Evolutionary conservation across 2,329 filamentous ascomycete species (phyloP), one percentile per base, ranked within the genome.

Genomic region (Exophiala sideris): DNA sequence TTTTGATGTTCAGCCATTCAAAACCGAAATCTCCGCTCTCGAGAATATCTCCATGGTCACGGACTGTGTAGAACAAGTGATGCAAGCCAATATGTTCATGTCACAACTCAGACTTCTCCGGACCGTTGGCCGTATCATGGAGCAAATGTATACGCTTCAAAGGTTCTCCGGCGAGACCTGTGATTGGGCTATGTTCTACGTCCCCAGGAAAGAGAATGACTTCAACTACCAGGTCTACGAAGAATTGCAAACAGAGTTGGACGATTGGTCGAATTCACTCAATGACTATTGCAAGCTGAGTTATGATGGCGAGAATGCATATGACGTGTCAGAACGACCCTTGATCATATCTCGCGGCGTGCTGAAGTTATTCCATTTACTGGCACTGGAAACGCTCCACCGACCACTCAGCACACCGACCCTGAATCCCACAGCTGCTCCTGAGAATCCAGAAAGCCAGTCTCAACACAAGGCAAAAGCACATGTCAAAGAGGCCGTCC

Each of bases 71-170:
- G 38, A 33, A 24, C 49, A 49, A 20, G 46, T 54, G 14, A 50
- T 50, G 45, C 36, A 49, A 32, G 51, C 51, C n/a, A 46, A 54
- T 8, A 49, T 54, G 29, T 54, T 36, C 38, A 54, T 54, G 45
- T 44, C 51, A 7, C 39, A 54, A 21, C 9, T 54, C 2, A 29
- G 24, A 3, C 12, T 54, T n/a, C 40, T 54, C 7, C 16, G 36
- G 40, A 44, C 49, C 9, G 18, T n/a, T 16, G 51, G 51, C 12
- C 36, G 45, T 12, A 45, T 50, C 18, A 29, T 54, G 8, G 16
- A 33, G n/a, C 39, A 38, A 10, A 14, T 24, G n/a, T 49, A 54
- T 33, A 34, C 14, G 7, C 20, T 54, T 11, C 51, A 45, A 20
- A 21, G 38, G 3, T 54, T 54, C 33, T 20, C 11, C 5, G 45